Base-by-base conservation (phyloP, 139 green algal species). In the Edaphochlamys debaryana region DNA sequence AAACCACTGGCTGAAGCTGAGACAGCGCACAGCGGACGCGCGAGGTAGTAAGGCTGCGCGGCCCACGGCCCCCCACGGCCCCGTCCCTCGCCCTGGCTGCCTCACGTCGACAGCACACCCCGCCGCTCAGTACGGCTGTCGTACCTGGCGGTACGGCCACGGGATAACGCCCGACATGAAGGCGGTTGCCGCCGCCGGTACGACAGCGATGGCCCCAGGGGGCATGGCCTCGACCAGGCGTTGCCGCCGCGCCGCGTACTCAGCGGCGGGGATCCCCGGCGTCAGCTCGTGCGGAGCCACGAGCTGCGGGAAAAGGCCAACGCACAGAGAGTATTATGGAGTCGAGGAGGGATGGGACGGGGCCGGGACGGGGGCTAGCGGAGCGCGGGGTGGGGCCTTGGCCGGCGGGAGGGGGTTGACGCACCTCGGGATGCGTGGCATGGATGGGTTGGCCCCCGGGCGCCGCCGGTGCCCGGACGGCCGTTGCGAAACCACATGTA, bases 91-190 rank as follows among this genome's bases (percentile, higher is more conserved):
- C n/a, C n/a, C n/a, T n/a, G n/a, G n/a, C n/a, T n/a, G n/a, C n/a
- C n/a, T n/a, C n/a, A n/a, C n/a, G n/a, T n/a, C n/a, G n/a, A n/a
- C n/a, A n/a, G n/a, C n/a, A n/a, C n/a, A n/a, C n/a, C n/a, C n/a
- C n/a, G n/a, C n/a, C n/a, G n/a, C n/a, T n/a, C n/a, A n/a, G n/a
- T n/a, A n/a, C n/a, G n/a, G n/a, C n/a, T n/a, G n/a, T n/a, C 72
- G 37, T 67, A 86, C 85, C 80, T 89, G 92, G 41, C 94, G 89
- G 88, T 96, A 98, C 11, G 94, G 93, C 86, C 96, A 94, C 0
- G 95, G 95, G 27, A 98, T 96, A n/a, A 95, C 87, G 13, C 95
- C 95, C 4, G 93, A 75, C 88, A 97, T 95, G 87, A 92, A 96
- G 69, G 67, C 7, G 66, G 78, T 84, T 36, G 80, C 82, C 17